Percentiles rank a stretch among this genome's conserved stretches.
phyloP scores from a whole-genome alignment of 129 eudicot genomes.

The Chrysanthemum lavandulifolium region DNA sequence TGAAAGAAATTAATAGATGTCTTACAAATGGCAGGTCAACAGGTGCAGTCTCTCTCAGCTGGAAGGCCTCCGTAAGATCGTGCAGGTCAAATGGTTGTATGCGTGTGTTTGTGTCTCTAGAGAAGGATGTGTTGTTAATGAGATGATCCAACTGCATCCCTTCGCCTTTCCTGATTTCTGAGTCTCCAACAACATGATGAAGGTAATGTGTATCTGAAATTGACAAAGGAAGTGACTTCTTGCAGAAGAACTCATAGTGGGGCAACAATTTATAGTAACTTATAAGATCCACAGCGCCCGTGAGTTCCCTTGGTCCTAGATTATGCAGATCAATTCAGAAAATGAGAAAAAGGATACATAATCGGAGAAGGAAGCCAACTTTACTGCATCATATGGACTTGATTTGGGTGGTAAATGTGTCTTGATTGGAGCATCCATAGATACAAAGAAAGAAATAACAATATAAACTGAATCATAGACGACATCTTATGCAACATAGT shows the following conservation, averaged over 20 bases:
- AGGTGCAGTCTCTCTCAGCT: constrained; percentile 47
- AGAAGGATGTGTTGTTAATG: constrained; percentile 30
- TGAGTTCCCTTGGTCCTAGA: constrained; percentile 70
- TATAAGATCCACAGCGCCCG: constrained; percentile 72
- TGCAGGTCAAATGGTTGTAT: constrained; percentile 57
- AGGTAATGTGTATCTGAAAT: constrained; percentile 67
- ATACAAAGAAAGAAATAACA: not conserved
- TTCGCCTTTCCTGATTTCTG: constrained; percentile 63
- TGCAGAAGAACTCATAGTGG: constrained; percentile 73
- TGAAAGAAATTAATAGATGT: not conserved
- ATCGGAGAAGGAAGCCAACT: constrained; percentile 8
- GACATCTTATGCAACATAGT: no score
- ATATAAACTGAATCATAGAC: not conserved
- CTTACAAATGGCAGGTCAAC: constrained; percentile 60
- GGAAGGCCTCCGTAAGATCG: constrained; percentile 63
- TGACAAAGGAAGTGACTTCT: constrained; percentile 50
- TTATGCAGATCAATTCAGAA: constrained; percentile 4
- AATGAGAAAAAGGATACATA: constrained; percentile 5
- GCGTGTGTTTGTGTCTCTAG: constrained; percentile 28
- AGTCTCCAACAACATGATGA: constrained; percentile 57
- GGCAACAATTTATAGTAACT: constrained; percentile 56
- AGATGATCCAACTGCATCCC: constrained; percentile 79
- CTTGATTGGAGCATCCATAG: not conserved
- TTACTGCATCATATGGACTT: constrained; percentile 4
- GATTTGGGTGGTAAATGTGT: not conserved